Evolutionary conservation across 192 early-diverging fungal species (phyloP), one percentile per base, ranked within the genome.

Genomic region (Linnemannia schmuckeri): DNA sequence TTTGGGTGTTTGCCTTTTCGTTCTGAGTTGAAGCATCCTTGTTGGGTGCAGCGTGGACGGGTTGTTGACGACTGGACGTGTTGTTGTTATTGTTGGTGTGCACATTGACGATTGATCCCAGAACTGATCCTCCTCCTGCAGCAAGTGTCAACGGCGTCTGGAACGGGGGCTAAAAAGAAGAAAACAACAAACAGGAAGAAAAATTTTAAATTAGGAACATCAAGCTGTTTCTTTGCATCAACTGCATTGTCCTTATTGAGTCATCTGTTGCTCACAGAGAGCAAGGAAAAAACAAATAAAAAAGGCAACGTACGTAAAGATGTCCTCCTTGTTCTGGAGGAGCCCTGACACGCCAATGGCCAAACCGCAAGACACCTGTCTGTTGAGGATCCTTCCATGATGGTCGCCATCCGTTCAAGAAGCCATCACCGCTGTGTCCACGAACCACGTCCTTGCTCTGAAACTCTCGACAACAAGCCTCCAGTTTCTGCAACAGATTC

Each of bases 121-220:
- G 57, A 5, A 87, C 76, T 17, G 85, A 78, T 4, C 85, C 85
- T 30, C 85, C 76, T 37, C 78, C 85, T 33, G 85, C 85, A 20
- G 79, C 85, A 55, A 87, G 71, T n/a, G 85, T 87, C 38, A 87
- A 63, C 27, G 85, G 85, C 57, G 85, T 87, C 63, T 87, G 85
- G 33, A 87, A 87, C 35, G 85, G 85, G 7, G 85, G 79, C 85
- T 87, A 69, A 12, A 44, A 9, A 30, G 1, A 9, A 52, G 6
- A 70, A 15, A 41, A n/a, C 17, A 44, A 1, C 10, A 38, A 37
- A 55, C 71, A 74, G 20, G 15, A 40, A 0, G 35, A 24, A 76
- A 76, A 41, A 76, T 20, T 57, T 5, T 1, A 66, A 42, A 68
- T 66, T 66, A 37, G 61, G 13, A 76, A 33, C 27, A 12, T 4